Percentiles rank a stretch among this genome's conserved stretches.
Evolutionary conservation across 306 rosid species (phyloP).

Genomic region (Castanea sativa): DNA sequence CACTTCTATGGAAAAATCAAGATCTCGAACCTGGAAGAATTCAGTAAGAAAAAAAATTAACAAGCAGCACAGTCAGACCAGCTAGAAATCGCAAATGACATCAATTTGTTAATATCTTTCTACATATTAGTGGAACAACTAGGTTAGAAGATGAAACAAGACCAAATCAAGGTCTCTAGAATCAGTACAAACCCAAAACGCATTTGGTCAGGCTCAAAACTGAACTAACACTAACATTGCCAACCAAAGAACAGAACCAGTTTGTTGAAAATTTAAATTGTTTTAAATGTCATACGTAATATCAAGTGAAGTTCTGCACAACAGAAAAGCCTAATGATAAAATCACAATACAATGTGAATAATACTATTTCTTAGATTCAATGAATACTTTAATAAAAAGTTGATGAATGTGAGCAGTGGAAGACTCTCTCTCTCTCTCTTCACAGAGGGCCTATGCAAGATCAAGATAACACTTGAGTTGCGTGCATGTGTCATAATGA

Average conservation of each 20-base stretch:
- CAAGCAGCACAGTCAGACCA: slow-evolving; percentile 1
- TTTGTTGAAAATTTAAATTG: background rate
- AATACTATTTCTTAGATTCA: background rate
- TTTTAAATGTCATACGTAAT: background rate
- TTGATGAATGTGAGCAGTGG: background rate
- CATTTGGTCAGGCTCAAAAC: background rate
- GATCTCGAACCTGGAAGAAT: slow-evolving; percentile 79
- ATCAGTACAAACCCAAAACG: background rate
- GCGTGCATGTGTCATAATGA: background rate
- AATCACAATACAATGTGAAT: background rate
- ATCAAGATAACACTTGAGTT: background rate
- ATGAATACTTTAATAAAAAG: background rate
- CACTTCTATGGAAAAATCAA: slow-evolving; percentile 70
- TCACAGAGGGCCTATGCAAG: background rate
- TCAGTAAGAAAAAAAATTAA: slow-evolving; percentile 1
- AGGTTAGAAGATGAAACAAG: background rate
- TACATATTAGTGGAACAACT: background rate
- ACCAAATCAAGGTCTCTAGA: background rate
- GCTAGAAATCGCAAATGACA: background rate
- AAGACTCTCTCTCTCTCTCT: background rate
- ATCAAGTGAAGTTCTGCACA: background rate
- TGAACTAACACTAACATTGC: background rate
- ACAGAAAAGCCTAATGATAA: background rate
- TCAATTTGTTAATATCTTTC: background rate
- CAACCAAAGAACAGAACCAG: background rate